phyloP scores from a whole-genome alignment of 129 eudicot species.

The Saussurea involucrata region DNA sequence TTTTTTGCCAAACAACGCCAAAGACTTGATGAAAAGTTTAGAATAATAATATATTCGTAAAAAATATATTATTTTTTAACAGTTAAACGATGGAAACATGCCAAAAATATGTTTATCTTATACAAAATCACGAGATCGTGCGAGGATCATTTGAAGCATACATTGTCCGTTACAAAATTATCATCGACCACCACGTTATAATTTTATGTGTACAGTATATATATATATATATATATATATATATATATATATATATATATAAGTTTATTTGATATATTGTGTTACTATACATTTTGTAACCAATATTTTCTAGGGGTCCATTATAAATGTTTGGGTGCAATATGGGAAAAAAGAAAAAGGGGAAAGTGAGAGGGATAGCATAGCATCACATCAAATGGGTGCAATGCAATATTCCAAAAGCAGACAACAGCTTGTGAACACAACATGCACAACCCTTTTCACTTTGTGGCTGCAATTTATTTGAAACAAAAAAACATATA shows the following conservation, averaged over 20 bases:
- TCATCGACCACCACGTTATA: not conserved
- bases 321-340: not conserved
- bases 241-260: too few relatives aligned
- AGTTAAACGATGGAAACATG: not conserved
- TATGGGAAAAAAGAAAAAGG: not conserved
- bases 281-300: not conserved
- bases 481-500: not conserved
- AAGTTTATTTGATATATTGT: not conserved
- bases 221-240: not conserved
- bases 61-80: not conserved
- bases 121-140: not conserved
- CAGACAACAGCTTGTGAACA: slow-evolving; percentile 35
- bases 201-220: not conserved
- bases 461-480: slow-evolving; percentile 27
- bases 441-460: slow-evolving; percentile 30
- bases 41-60: too few relatives aligned
- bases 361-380: not conserved
- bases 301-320: slow-evolving; percentile 1
- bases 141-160: not conserved
- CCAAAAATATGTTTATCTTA: not conserved
- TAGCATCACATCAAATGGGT: slow-evolving; percentile 10
- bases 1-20: too few relatives aligned
- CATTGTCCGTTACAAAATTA: not conserved
- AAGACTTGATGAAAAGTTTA: too few relatives aligned
- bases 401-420: slow-evolving; percentile 23